phyloP scores from a whole-genome alignment of 2,329 filamentous ascomycete species.

The Aspergillus ustus region DNA sequence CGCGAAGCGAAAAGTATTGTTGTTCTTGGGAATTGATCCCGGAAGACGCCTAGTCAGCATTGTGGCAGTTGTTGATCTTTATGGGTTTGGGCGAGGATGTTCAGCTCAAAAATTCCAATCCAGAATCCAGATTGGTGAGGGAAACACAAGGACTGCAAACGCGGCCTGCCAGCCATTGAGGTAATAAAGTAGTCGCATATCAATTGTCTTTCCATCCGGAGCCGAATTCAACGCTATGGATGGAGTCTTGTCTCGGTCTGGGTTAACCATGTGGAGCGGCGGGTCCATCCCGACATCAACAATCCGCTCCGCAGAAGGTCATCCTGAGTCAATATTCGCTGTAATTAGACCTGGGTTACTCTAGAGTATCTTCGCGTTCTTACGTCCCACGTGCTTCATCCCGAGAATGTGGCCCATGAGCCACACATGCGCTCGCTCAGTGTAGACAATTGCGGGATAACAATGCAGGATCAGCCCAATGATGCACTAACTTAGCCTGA shows the following conservation, averaged over 20 bases:
- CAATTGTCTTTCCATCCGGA: background rate
- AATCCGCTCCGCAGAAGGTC: background rate
- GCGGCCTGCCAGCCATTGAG: background rate
- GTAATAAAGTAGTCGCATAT: background rate
- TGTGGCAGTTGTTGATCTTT: background rate
- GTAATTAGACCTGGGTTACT: background rate
- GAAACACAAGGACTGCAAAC: background rate
- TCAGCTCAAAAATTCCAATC: background rate
- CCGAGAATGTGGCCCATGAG: background rate
- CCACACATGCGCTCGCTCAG: too few relatives aligned
- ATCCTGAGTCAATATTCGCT: background rate
- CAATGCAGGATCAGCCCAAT: background rate
- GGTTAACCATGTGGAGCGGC: background rate
- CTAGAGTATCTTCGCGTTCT: background rate
- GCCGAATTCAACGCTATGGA: background rate
- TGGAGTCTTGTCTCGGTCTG: background rate
- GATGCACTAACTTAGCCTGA: background rate
- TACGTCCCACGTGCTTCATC: background rate
- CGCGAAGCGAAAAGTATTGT: background rate
- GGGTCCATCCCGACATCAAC: background rate
- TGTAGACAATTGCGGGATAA: background rate
- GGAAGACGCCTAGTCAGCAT: constrained; percentile 2
- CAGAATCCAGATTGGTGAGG: background rate
- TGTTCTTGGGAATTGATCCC: background rate
- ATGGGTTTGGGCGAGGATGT: background rate